Evolutionary conservation across 257 asterid genomes (phyloP).

Genomic region (Pogostemon cablin): DNA sequence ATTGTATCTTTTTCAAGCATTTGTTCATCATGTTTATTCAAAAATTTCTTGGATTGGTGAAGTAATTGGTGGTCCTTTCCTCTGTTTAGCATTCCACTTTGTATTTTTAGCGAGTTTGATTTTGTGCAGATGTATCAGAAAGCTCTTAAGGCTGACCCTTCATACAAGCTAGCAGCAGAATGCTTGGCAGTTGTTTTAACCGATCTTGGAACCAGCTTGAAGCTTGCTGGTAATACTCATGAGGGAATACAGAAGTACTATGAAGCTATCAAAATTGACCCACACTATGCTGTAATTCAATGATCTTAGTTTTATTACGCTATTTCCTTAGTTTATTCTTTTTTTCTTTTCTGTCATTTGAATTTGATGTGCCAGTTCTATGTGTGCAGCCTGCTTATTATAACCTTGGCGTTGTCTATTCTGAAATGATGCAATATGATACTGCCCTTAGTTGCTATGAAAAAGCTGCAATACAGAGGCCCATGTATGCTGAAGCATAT

Average conservation of each 20-base stretch:
- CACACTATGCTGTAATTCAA: conserved; percentile 86
- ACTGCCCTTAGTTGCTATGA: conserved; percentile 92
- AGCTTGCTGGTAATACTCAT: conserved; percentile 95
- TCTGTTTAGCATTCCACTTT: conserved; percentile 23
- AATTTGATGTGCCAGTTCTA: conserved; percentile 35
- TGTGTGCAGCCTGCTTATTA: conserved; percentile 94
- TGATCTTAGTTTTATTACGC: conserved; percentile 24
- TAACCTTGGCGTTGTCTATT: conserved; percentile 97
- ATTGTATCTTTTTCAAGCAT: conserved; percentile 9
- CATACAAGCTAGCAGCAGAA: conserved; percentile 89
- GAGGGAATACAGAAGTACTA: conserved; percentile 96
- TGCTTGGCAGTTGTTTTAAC: conserved; percentile 94
- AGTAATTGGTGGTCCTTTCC: neutral
- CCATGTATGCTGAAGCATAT: conserved; percentile 99
- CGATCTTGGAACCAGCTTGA: conserved; percentile 97
- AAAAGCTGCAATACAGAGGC: conserved; percentile 93
- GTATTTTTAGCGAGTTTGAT: conserved; percentile 13
- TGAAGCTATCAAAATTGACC: conserved; percentile 89
- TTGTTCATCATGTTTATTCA: conserved; percentile 15
- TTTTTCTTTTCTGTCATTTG: conserved; percentile 27
- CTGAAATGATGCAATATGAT: conserved; percentile 99
- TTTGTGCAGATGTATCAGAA: conserved; percentile 90
- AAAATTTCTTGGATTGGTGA: conserved; percentile 19
- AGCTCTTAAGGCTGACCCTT: conserved; percentile 80
- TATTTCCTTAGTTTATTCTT: conserved; percentile 21